phyloP scores from a whole-genome alignment of 306 rosid species.

The Medicago arabica region DNA sequence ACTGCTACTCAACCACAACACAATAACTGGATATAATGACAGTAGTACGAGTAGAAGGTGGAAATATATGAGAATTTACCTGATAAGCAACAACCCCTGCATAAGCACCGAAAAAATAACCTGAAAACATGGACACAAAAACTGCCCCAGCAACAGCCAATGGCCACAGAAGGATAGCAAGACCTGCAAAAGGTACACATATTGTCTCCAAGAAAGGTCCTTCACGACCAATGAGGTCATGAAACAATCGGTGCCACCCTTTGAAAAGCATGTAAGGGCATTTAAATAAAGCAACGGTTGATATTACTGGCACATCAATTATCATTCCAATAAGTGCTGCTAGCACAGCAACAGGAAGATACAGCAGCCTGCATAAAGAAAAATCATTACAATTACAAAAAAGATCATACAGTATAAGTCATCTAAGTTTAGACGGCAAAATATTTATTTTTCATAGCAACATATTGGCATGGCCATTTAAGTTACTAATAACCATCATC shows the following conservation, averaged over 20 bases:
- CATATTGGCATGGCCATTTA: not conserved
- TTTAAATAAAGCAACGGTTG: constrained; percentile 75
- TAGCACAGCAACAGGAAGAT: constrained; percentile 79
- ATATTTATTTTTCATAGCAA: constrained; percentile 21
- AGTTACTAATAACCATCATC: constrained; percentile 6
- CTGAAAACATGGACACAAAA: constrained; percentile 66
- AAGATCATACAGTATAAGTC: constrained; percentile 14
- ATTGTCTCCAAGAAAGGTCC: constrained; percentile 99
- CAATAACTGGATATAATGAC: constrained; percentile 23
- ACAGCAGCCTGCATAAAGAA: constrained; percentile 63
- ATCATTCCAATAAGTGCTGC: constrained; percentile 69
- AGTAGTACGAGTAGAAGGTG: not conserved
- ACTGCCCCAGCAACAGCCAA: constrained; percentile 86
- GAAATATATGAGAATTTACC: constrained; percentile 54
- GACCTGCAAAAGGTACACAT: constrained; percentile 98
- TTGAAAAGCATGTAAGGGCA: constrained; percentile 86
- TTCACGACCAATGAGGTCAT: constrained; percentile 97
- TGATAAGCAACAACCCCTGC: constrained; percentile 87
- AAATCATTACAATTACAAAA: constrained; percentile 18
- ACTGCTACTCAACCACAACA: not conserved
- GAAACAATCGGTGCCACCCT: constrained; percentile 96
- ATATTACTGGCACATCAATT: constrained; percentile 76
- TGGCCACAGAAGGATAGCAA: constrained; percentile 94
- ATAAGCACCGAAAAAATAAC: constrained; percentile 81
- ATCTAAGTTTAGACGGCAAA: constrained; percentile 7